phyloP scores from a whole-genome alignment of 208 protist species.

The Tritrichomonas musculus region DNA sequence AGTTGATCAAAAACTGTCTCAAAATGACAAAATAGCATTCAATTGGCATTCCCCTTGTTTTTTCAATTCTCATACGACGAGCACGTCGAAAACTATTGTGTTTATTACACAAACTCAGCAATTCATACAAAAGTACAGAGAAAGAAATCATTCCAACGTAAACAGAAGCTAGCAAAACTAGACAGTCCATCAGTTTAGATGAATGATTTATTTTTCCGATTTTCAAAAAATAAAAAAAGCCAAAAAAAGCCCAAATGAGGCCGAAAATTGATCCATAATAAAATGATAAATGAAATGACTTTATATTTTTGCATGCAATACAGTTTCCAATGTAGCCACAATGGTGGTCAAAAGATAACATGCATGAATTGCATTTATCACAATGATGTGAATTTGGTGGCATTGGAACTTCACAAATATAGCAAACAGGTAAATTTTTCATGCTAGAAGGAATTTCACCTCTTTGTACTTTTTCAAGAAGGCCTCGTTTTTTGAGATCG shows the following conservation, averaged over 20 bases:
- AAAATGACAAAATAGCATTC: no score
- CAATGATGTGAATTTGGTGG: not conserved
- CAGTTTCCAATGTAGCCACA: not conserved
- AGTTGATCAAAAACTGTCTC: no score
- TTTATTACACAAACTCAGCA: no score
- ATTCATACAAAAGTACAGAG: no score
- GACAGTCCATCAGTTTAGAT: no score
- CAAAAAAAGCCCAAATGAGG: not conserved
- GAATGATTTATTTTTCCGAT: no score
- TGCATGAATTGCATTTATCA: not conserved
- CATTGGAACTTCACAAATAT: not conserved
- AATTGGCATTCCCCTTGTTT: no score
- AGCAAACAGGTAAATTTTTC: not conserved
- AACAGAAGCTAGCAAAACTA: no score
- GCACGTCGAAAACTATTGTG: no score
- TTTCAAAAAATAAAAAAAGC: no score
- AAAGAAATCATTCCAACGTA: no score
- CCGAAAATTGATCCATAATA: not conserved
- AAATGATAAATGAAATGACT: not conserved
- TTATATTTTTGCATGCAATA: not conserved
- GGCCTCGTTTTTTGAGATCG: not conserved
- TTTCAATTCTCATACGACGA: no score
- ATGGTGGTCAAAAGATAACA: not conserved
- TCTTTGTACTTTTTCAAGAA: not conserved
- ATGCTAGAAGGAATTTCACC: not conserved